Evolutionary conservation across 1,284 basidiomycete species (phyloP), one percentile per base, ranked within the genome.

Genomic region (Sphagnurus paluster): DNA sequence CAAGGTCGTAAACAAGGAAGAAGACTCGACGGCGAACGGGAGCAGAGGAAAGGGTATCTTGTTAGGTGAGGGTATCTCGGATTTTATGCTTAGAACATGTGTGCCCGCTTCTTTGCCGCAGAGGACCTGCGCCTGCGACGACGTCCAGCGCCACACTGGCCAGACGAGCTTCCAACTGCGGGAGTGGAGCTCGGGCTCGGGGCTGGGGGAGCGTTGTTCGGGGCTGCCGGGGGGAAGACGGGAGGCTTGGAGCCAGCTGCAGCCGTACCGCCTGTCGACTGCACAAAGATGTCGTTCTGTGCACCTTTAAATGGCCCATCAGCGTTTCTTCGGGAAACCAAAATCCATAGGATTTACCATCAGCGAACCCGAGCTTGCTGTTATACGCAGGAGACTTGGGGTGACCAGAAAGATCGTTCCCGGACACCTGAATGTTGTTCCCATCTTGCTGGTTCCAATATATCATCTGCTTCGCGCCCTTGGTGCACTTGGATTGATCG

Each of bases 401-500:
- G 2, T 56, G 44, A 16, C 72, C 73, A 3, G 56, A 45, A 17
- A 57, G 48, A 50, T 75, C 71, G n/a, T 44, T 56, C 0, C 73
- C 74, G 8, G 57, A 50, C 1, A 74, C 68, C 13, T 63, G 43
- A 53, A 77, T 69, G 51, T 76, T 77, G 56, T 74, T 68, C 1
- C 74, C 69, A 1, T 67, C 62, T 1, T 45, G 40, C 53, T 76
- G 74, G 49, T 76, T 64, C 74, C 74, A 75, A 56, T 69, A 70
- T 19, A 77, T 50, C 71, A 75, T 71, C 62, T 76, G 74, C 53
- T 76, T 76, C 7, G 72, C 65, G 37, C 73, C 72, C 51, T 65
- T 60, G 21, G 59, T 57, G 51, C 75, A 77, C 8, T 54, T 61
- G 7, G 54, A 52, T 2, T 58, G 55, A 39, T 76, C 58, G 40